Evolutionary conservation across 805 yeast genomes (phyloP).

Genomic region (Metschnikowia noctiluminum): DNA sequence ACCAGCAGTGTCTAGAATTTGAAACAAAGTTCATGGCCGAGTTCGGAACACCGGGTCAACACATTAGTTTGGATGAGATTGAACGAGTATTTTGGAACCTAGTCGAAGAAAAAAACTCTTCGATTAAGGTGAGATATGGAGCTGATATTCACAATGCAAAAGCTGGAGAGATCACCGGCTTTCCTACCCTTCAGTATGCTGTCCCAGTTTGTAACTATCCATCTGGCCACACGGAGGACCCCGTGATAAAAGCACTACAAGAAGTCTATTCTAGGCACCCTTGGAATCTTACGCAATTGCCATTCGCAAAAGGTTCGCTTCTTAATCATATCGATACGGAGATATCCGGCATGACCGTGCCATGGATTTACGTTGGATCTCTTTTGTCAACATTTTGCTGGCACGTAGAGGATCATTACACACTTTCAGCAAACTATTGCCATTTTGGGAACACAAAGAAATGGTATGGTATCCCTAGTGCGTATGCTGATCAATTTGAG

Average conservation of each 20-base stretch:
- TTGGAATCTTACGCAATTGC: conserved; percentile 72
- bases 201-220: conserved; percentile 22
- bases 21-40: conserved; percentile 37
- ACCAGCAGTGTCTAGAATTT: conserved; percentile 50
- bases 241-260: conserved; percentile 12
- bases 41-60: conserved; percentile 26
- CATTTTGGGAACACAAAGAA: conserved; percentile 86
- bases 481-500: conserved; percentile 62
- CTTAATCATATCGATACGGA: conserved; percentile 59
- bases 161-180: conserved; percentile 70
- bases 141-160: conserved; percentile 73
- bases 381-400: conserved; percentile 90
- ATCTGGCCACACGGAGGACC: background rate
- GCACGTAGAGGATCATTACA: conserved; percentile 95
- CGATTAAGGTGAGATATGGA: conserved; percentile 70
- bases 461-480: conserved; percentile 89
- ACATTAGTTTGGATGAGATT: conserved; percentile 40
- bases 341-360: conserved; percentile 91
- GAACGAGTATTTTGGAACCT: conserved; percentile 69
- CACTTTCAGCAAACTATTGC: conserved; percentile 87
- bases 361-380: conserved; percentile 93
- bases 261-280: conserved; percentile 53
- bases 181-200: conserved; percentile 45
- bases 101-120: conserved; percentile 37
- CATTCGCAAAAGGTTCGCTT: conserved; percentile 67